phyloP scores from a whole-genome alignment of 2,329 filamentous ascomycete genomes.

The Rachicladosporium sp. region DNA sequence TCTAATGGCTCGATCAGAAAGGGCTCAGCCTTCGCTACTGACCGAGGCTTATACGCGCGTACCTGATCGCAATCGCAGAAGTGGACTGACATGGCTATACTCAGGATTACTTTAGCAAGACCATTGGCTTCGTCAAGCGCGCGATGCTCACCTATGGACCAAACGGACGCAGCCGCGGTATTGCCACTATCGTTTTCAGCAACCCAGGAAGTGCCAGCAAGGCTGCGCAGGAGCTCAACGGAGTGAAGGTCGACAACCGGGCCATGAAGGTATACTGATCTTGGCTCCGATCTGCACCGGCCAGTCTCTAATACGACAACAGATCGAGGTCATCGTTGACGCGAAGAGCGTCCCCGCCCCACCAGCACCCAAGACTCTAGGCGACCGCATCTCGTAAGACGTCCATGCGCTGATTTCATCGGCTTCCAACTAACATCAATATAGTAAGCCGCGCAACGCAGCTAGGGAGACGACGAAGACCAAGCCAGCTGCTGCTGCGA shows the following conservation, averaged over 20 bases:
- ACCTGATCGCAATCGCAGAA: neutral
- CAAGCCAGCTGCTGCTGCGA: conserved; percentile 51
- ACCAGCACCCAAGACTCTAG: conserved; percentile 58
- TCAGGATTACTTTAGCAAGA: conserved; percentile 92
- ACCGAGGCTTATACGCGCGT: no score
- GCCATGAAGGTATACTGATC: conserved; percentile 66
- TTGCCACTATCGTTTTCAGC: conserved; percentile 77
- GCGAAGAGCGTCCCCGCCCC: conserved; percentile 59
- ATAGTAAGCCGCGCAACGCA: conserved; percentile 22
- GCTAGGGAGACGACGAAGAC: conserved; percentile 48
- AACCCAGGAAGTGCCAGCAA: conserved; percentile 71
- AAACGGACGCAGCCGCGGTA: conserved; percentile 80
- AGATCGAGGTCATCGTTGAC: conserved; percentile 87
- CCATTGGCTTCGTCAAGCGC: conserved; percentile 80
- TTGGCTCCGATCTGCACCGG: no score
- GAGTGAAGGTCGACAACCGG: conserved; percentile 75
- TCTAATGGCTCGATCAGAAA: no score
- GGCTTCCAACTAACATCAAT: conserved; percentile 9
- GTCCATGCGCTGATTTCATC: neutral
- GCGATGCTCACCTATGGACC: conserved; percentile 88
- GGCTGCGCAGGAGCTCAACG: conserved; percentile 74
- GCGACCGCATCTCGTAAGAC: conserved; percentile 70
- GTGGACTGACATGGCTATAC: conserved; percentile 48
- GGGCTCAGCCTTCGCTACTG: no score
- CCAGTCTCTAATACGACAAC: conserved; percentile 6